Evolutionary conservation across 2,329 filamentous ascomycete genomes (phyloP).

Genomic region (Domatiomyces globalis): DNA sequence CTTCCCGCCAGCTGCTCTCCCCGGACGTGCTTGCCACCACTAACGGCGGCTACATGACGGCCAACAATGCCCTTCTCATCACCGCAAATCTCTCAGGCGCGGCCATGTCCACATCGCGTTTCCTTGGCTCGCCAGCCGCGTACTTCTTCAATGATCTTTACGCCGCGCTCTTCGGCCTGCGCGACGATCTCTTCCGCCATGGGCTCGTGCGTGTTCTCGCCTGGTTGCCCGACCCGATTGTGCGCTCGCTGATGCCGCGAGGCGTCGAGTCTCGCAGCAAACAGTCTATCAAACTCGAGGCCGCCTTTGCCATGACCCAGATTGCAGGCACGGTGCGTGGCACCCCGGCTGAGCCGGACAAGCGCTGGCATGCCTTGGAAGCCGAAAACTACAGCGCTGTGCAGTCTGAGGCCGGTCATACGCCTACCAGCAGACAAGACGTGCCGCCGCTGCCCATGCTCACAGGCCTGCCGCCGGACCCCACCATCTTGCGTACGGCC

Average conservation of each 20-base stretch:
- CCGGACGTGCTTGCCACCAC: constrained; percentile 11
- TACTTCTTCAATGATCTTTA: constrained; percentile 47
- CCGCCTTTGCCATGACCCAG: constrained; percentile 7
- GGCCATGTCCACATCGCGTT: constrained; percentile 36
- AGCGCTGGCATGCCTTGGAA: neutral
- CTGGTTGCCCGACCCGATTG: constrained; percentile 53
- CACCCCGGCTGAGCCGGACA: neutral
- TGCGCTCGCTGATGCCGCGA: constrained; percentile 46
- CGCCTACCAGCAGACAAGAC: constrained; percentile 1
- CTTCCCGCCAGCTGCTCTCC: constrained; percentile 29
- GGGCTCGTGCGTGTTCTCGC: constrained; percentile 68
- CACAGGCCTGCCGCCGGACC: constrained; percentile 4
- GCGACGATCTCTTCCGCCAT: constrained; percentile 55
- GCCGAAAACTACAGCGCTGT: neutral
- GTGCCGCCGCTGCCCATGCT: constrained; percentile 4
- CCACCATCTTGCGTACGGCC: constrained; percentile 2
- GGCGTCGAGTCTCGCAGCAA: constrained; percentile 37
- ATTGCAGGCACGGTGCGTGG: constrained; percentile 4
- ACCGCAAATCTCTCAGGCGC: constrained; percentile 45
- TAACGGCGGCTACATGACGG: neutral
- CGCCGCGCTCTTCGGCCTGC: constrained; percentile 37
- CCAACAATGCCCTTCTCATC: constrained; percentile 45
- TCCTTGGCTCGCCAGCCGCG: constrained; percentile 38
- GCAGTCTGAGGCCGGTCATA: neutral
- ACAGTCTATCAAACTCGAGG: constrained; percentile 11